Evolutionary conservation across 768 basidiomycete genomes (phyloP).

Genomic region (Sarcodon sp.): DNA sequence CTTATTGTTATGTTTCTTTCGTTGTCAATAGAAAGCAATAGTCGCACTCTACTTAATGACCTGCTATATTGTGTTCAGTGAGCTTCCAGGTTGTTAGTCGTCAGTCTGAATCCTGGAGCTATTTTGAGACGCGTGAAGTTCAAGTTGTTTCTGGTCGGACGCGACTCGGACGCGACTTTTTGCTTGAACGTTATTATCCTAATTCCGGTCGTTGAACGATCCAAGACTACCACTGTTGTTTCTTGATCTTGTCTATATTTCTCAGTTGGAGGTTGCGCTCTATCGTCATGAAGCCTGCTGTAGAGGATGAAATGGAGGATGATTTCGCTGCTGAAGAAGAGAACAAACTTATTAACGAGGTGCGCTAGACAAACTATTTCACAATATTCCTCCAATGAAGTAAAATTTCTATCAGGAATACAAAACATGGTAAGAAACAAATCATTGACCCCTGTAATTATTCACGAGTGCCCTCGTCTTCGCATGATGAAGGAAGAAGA

Average conservation of each 20-base stretch:
- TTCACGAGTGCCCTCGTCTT: neutral
- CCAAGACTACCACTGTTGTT: neutral
- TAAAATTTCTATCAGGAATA: constrained; percentile 43
- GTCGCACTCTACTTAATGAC: neutral
- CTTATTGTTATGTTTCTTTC: constrained; percentile 2
- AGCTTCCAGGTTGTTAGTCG: neutral
- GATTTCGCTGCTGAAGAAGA: constrained; percentile 70
- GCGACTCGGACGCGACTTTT: constrained; percentile 7
- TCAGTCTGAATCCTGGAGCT: neutral
- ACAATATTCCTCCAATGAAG: neutral
- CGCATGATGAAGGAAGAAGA: constrained; percentile 64
- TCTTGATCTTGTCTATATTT: too few species aligned
- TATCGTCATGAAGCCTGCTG: constrained; percentile 30
- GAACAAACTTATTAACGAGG: constrained; percentile 83
- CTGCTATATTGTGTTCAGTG: neutral
- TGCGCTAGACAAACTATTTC: constrained; percentile 13
- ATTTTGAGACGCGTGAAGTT: constrained; percentile 4
- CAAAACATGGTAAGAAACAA: constrained; percentile 54
- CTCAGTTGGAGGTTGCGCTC: neutral
- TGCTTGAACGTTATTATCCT: neutral
- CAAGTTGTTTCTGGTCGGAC: constrained; percentile 9
- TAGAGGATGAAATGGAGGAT: constrained; percentile 60
- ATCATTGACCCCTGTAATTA: neutral
- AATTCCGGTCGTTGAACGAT: neutral
- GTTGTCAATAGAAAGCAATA: constrained; percentile 10